Base-by-base conservation (phyloP, 2,329 filamentous ascomycete genomes). In the Xylaria multiplex region DNA sequence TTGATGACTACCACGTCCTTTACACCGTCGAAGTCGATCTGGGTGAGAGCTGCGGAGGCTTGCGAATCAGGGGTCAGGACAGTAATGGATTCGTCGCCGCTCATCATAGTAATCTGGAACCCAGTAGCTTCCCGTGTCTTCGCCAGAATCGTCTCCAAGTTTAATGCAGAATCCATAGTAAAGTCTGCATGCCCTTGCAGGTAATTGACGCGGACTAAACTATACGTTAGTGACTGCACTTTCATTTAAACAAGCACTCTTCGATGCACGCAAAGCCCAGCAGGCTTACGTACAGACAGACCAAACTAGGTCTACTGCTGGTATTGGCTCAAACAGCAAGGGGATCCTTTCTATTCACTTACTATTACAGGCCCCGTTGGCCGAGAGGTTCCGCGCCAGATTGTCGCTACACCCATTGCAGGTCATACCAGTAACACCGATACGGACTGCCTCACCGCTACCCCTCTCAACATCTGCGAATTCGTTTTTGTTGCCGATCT, bases 371-470 rank as follows among this genome's bases (percentile, higher is more conserved):
- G 13, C 60, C 2, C 65, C 61, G 35, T 67, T 64, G 22, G 65
- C 57, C 13, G 50, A 52, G 30, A 67, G 65, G n/a, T 58, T 67
- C n/a, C 65, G 43, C 43, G 56, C 13, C 32, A 67, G 40, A 13
- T 64, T 64, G 7, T 67, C 65, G n/a, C 65, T 64, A 24, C 65
- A 67, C 22, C 65, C 65, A 64, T 67, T 67, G 48, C 65, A 67
- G 19, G 65, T 67, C 65, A 67, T 67, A 3, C 65, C 65, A 49
- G 56, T 61, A 54, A 67, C 65, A 35, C 61, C 40, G 14, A 67
- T 54, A 19, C 65, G 65, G n/a, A 64, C 30, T 37, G 27, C 22
- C 46, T 48, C 27, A n/a, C 40, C 61, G 27, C 8, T 27, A 7
- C 50, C 50, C 24, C 40, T 67, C 37, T 61, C 61, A 37, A 57